Percentiles rank a stretch among this genome's conserved stretches.
Evolutionary conservation across 2,329 filamentous ascomycete species (phyloP).

Genomic region (Talaromyces marneffei): DNA sequence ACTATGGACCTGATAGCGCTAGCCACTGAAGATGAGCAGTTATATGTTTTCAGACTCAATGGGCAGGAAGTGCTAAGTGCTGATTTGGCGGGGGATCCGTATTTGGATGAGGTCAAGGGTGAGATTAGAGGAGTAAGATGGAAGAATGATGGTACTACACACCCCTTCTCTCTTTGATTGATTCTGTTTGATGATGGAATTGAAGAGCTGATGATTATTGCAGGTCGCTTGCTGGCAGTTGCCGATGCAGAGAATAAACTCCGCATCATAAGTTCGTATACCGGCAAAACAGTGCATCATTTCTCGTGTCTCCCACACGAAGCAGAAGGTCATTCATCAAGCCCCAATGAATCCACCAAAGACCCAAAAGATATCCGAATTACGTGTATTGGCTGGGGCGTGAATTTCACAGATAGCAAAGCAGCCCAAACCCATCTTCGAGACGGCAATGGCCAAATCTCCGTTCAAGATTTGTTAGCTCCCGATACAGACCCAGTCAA

Average conservation of each 20-base stretch:
- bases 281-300: slow-evolving; percentile 72
- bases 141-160: slow-evolving; percentile 59
- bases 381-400: slow-evolving; percentile 49
- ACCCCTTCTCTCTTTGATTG: not conserved
- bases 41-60: slow-evolving; percentile 73
- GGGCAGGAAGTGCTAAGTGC: slow-evolving; percentile 62
- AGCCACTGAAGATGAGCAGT: slow-evolving; percentile 59
- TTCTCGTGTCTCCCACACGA: slow-evolving; percentile 40
- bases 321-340: not conserved
- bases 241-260: slow-evolving; percentile 78
- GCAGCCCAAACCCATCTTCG: slow-evolving; percentile 39
- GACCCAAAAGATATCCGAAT: slow-evolving; percentile 25
- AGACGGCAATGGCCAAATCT: slow-evolving; percentile 28
- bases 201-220: not conserved
- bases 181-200: not conserved
- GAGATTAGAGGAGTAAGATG: slow-evolving; percentile 46
- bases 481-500: slow-evolving; percentile 34
- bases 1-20: slow-evolving; percentile 76
- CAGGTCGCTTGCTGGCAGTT: slow-evolving; percentile 65
- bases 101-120: slow-evolving; percentile 40
- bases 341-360: not conserved
- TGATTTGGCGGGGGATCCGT: slow-evolving; percentile 34
- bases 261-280: slow-evolving; percentile 71
- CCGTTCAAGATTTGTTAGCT: slow-evolving; percentile 39
- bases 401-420: slow-evolving; percentile 50